Percentiles rank a stretch among this genome's conserved stretches.
These are phyloP conservation scores for Moesziomyces sp. DNA, from an alignment of 1,284 basidiomycete genomes.

Conservation along the genomic window DNA sequence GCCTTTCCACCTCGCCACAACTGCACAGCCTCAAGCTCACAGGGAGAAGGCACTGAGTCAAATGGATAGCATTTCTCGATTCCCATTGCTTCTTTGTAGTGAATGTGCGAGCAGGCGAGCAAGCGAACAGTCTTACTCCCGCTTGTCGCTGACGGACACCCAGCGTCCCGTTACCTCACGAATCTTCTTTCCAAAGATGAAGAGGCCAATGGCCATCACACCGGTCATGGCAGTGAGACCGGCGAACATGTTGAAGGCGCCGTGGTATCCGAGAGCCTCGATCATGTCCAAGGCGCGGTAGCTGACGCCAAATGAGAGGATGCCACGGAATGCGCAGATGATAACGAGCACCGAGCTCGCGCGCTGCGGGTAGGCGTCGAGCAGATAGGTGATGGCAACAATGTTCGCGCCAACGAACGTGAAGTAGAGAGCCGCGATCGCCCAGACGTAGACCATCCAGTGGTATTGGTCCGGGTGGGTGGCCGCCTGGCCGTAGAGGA, in stretches of 20 bases:
- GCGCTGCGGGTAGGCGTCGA: constrained; percentile 13
- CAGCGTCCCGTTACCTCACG: constrained; percentile 4
- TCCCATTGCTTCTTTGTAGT: neutral
- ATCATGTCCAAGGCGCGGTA: constrained; percentile 21
- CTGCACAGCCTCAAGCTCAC: neutral
- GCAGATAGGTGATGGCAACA: constrained; percentile 17
- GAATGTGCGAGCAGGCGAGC: neutral
- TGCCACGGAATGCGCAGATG: constrained; percentile 17
- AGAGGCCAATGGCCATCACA: constrained; percentile 5
- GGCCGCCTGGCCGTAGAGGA: constrained; percentile 14
- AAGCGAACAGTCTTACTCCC: neutral
- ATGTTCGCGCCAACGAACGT: constrained; percentile 16
- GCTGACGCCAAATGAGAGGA: constrained; percentile 17
- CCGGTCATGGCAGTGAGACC: constrained; percentile 13
- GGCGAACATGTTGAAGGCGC: constrained; percentile 21
- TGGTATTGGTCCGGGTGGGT: constrained; percentile 14
- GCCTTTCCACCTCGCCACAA: no score
- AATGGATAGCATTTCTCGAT: neutral
- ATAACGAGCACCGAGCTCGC: constrained; percentile 21
- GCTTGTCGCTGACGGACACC: constrained; percentile 4
- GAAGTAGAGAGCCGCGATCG: constrained; percentile 8
- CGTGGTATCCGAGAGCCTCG: constrained; percentile 12
- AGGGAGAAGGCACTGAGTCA: neutral
- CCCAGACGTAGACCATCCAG: constrained; percentile 17
- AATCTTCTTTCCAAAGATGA: constrained; percentile 11